Evolutionary conservation across 345 rosid species (phyloP), one percentile per base, ranked within the genome.

Genomic region (Microthlaspi erraticum): DNA sequence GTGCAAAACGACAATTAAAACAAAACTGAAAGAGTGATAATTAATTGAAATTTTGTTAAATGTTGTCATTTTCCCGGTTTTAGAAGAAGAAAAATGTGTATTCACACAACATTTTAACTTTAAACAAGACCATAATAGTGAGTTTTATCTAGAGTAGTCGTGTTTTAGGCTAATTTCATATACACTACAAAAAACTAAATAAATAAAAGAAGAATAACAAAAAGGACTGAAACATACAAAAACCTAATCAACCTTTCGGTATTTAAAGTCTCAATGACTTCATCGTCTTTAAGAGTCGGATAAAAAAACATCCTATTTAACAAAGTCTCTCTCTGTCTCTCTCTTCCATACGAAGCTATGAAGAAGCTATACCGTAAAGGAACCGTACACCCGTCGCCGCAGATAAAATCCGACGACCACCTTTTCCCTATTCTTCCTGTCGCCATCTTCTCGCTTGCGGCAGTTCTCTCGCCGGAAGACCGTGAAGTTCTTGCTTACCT

Each of bases 291-390:
- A 8, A 17, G 11, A 68, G 29, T 26, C 29, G 29, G 0, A 26
- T 26, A 26, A 26, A 26, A 26, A 26, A 13, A 18, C 66, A 39
- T 57, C 52, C 55, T 66, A 70, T 59, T 48, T 32, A 8, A 17
- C 8, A 68, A 66, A 31, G 5, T 45, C 19, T 33, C 51, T 66
- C 59, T 57, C 49, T 69, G 56, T 65, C 55, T 77, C 64, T 61
- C 55, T 14, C 76, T 60, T 39, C 10, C 51, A 41, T 10, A 49
- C 29, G 16, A 66, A 12, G 32, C 54, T 6, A 91, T 91, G 97
- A 91, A 86, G 93, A 91, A 88, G 78, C 87, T 88, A 8, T 84
- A 78, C 83, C 73, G 88, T 5, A 86, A 81, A 68, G 83, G 92
- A 80, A 79, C 86, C 19, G 87, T 91, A 66, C 91, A 91, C 37